A percentile compares a stretch with the other conserved stretches of the same genome.
Evolutionary conservation across 192 early-diverging fungal species (phyloP).

Genomic region (Linnemannia hyalina): DNA sequence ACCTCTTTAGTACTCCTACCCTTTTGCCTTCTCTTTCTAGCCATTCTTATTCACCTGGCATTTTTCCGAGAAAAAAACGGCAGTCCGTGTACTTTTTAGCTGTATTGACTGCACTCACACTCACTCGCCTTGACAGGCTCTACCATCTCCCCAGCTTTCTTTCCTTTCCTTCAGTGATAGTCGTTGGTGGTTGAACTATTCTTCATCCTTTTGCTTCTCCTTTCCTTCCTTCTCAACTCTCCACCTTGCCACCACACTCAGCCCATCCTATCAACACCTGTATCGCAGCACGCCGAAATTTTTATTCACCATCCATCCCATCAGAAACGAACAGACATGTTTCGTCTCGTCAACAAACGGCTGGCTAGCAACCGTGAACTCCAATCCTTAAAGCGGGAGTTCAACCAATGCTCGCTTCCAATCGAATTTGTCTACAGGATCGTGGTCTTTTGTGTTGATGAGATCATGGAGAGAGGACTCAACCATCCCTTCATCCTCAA

Average conservation of each 20-base stretch:
- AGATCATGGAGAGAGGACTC: constrained; percentile 52
- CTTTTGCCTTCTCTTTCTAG: not conserved
- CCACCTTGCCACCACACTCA: not conserved
- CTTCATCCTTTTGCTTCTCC: not conserved
- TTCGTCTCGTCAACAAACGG: constrained; percentile 51
- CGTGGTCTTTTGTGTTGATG: constrained; percentile 45
- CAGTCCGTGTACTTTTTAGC: not conserved
- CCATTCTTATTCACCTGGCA: not conserved
- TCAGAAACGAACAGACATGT: constrained; percentile 17
- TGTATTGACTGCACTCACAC: not conserved
- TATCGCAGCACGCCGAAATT: not conserved
- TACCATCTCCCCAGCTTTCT: not conserved
- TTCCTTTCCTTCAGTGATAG: not conserved
- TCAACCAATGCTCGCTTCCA: constrained; percentile 55
- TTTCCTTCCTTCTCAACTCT: not conserved
- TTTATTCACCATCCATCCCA: not conserved
- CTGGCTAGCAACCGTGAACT: constrained; percentile 39
- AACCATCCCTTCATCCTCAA: constrained; percentile 51
- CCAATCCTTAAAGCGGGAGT: constrained; percentile 41
- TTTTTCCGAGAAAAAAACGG: not conserved
- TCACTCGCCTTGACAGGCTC: constrained; percentile 4
- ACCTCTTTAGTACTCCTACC: not conserved
- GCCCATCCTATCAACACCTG: not conserved
- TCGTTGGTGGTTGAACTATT: not conserved
- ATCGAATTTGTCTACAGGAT: constrained; percentile 53